Percentiles rank a stretch among this genome's conserved stretches.
Conservation (phyloP, 2,329 filamentous ascomycete genomes). For the Penicillium sclerotiorum region DNA sequence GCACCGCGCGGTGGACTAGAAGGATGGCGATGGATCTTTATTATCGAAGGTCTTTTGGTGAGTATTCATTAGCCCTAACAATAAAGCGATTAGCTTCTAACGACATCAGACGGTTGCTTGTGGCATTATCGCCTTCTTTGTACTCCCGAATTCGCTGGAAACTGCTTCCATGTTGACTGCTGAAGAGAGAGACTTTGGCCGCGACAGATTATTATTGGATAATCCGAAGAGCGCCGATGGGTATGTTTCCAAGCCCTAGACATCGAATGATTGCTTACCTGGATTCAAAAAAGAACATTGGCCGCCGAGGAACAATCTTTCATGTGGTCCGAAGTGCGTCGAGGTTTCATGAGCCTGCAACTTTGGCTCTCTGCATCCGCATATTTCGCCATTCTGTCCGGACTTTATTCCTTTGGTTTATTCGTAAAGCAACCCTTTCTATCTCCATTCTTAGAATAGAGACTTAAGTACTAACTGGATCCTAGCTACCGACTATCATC, state of each 20-base stretch:
- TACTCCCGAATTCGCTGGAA: conserved; percentile 60
- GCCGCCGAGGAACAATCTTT: conserved; percentile 51
- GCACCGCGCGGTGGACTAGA: conserved; percentile 56
- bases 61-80: background rate
- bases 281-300: conserved; percentile 24
- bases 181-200: conserved; percentile 56
- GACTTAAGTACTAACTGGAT: background rate
- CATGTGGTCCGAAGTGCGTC: conserved; percentile 62
- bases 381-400: conserved; percentile 62
- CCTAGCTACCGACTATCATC: conserved; percentile 65
- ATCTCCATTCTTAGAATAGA: background rate
- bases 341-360: conserved; percentile 63
- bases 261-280: no score
- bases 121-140: conserved; percentile 55
- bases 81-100: background rate
- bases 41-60: conserved; percentile 57
- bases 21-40: conserved; percentile 66
- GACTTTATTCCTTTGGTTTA: conserved; percentile 65
- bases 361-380: conserved; percentile 66
- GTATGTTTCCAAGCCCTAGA: no score
- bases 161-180: conserved; percentile 57
- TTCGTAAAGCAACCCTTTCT: conserved; percentile 52
- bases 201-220: conserved; percentile 48
- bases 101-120: conserved; percentile 55
- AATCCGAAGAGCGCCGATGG: conserved; percentile 28